Base-by-base conservation (phyloP, 192 early-diverging fungal species). In the Coemansia sp. region DNA sequence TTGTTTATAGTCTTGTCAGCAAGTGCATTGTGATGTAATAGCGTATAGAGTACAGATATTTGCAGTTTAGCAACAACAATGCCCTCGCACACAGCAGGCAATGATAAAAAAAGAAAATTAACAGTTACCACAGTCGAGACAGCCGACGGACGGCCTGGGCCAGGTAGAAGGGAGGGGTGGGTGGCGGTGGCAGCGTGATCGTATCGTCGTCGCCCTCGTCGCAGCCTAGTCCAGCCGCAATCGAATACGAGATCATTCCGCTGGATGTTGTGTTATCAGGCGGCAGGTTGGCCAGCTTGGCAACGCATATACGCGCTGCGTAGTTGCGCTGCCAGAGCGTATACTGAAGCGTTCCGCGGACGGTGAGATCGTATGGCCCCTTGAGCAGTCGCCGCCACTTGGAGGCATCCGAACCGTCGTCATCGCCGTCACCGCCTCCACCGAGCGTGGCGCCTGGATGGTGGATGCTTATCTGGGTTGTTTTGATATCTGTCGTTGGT, bases 261-360 rank as follows among this genome's bases (percentile, higher is more conserved):
- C 18, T 24, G 15, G 30, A 33, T 33, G 69, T 68, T 1, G 59
- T 40, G 55, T 78, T 67, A 0, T 68, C 71, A 0, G 71, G 60
- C 49, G 66, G 72, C 50, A 71, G 59, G 37, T 81, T 73, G 37
- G 72, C 79, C 59, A 73, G 73, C 69, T 81, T 73, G 27, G 66
- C 64, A 34, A 81, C 69, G 48, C 79, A 81, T 12, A 81, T 68
- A 53, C 79, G 73, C 19, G 69, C 57, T 0, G 69, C 79, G 30
- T 81, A 74, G 66, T 74, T 67, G 41, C 69, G 68, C 66, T 75
- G 73, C 80, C 80, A 81, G 59, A 81, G 50, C 13, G 73, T 70
- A 52, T 81, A 81, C 50, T 76, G 69, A 55, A 81, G 63, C 6
- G 80, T 81, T 15, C 80, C 80, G 44, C 80, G 80, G 12, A 81